Conservation (phyloP, 1,284 basidiomycete genomes). For the Moesziomyces sp. region DNA sequence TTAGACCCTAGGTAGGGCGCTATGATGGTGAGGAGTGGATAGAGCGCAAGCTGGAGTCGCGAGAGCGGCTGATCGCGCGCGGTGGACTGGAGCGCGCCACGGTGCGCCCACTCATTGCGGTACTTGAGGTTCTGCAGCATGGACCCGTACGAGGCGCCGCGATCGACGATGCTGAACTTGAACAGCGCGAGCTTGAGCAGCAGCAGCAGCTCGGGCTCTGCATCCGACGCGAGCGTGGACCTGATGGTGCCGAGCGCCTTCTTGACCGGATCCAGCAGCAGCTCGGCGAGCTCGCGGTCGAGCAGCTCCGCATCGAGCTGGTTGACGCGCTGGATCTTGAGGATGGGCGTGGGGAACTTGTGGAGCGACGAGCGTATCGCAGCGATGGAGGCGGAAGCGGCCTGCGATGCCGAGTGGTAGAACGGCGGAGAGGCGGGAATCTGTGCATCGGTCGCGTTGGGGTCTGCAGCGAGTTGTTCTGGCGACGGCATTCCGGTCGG, state of each 20-base stretch:
- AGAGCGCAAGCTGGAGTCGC: conserved; percentile 69
- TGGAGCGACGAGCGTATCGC: conserved; percentile 55
- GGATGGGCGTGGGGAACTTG: conserved; percentile 59
- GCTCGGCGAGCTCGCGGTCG: conserved; percentile 85
- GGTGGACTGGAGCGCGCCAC: conserved; percentile 50
- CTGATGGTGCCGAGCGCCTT: conserved; percentile 74
- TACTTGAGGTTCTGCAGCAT: conserved; percentile 83
- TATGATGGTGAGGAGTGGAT: conserved; percentile 80
- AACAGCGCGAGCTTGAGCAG: conserved; percentile 82
- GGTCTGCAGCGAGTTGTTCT: conserved; percentile 23
- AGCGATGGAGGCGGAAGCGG: conserved; percentile 45
- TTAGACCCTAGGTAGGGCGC: conserved; percentile 82
- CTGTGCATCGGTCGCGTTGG: conserved; percentile 34
- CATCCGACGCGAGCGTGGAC: conserved; percentile 75
- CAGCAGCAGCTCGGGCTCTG: conserved; percentile 84
- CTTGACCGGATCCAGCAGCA: conserved; percentile 84
- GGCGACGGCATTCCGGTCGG: conserved; percentile 26
- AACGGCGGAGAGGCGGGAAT: conserved; percentile 43
- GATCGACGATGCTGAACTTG: conserved; percentile 84
- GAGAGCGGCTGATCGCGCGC: conserved; percentile 54
- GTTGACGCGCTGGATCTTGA: conserved; percentile 75
- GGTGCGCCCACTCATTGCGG: conserved; percentile 67
- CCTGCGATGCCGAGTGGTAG: conserved; percentile 53
- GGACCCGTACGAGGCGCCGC: conserved; percentile 87
- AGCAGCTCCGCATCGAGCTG: conserved; percentile 93